Evolutionary conservation across 257 asterid genomes (phyloP).

Genomic region (Solanum megistacrolobum): DNA sequence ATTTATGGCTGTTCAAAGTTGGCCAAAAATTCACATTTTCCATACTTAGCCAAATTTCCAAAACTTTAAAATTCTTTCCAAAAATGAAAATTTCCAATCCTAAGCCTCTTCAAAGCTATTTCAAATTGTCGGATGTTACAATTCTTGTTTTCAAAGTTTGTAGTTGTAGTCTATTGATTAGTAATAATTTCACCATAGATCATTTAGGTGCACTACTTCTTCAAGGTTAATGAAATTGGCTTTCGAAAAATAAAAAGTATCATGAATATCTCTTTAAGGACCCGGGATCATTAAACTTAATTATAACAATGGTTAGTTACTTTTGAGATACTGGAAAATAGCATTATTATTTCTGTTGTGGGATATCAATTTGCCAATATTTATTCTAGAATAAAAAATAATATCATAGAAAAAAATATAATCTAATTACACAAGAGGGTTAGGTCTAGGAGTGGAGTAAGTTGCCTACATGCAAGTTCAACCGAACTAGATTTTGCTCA

Average conservation of each 20-base stretch:
- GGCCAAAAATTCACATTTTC: no score
- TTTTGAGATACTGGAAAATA: not conserved
- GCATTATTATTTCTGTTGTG: not conserved
- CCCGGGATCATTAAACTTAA: not conserved
- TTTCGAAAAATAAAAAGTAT: not conserved
- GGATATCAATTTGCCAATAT: not conserved
- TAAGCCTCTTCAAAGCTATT: no score
- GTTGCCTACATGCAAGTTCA: not conserved
- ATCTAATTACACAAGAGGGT: not conserved
- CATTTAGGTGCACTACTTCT: not conserved
- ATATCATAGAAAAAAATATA: not conserved
- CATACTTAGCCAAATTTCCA: no score
- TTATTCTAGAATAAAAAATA: not conserved
- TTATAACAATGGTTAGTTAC: not conserved
- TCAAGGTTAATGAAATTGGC: not conserved
- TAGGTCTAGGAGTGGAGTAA: not conserved
- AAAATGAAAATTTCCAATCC: no score
- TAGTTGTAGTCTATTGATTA: not conserved
- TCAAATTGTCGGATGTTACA: no score
- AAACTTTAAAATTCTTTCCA: no score
- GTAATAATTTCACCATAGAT: not conserved
- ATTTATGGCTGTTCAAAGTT: no score
- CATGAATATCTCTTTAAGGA: not conserved
- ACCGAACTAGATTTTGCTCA: not conserved
- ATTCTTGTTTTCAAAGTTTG: not conserved